phyloP scores from a whole-genome alignment of 805 yeast genomes.

The Saturnispora sanitii region DNA sequence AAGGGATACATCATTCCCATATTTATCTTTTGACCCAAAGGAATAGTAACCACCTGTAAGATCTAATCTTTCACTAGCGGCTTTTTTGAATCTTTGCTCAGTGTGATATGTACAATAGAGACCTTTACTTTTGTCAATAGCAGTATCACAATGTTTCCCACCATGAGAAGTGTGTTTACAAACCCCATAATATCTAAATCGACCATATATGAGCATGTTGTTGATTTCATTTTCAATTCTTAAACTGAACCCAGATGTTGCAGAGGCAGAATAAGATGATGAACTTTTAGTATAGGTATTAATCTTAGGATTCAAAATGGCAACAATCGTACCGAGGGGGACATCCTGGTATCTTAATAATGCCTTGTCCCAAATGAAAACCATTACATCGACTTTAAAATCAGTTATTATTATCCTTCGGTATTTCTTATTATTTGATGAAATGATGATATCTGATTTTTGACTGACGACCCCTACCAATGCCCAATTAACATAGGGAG shows the following conservation, averaged over 20 bases:
- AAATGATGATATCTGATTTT: constrained; percentile 44
- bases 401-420: constrained; percentile 58
- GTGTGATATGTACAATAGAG: constrained; percentile 65
- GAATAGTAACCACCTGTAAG: constrained; percentile 50
- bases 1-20: constrained; percentile 35
- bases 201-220: constrained; percentile 65
- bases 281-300: constrained; percentile 22
- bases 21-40: constrained; percentile 42
- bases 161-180: constrained; percentile 43
- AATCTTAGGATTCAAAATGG: constrained; percentile 65
- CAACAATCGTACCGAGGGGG: constrained; percentile 63
- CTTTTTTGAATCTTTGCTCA: constrained; percentile 42
- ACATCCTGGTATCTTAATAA: constrained; percentile 66
- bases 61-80: constrained; percentile 64
- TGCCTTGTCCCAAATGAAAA: constrained; percentile 58
- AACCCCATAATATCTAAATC: constrained; percentile 52
- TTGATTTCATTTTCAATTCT: constrained; percentile 40
- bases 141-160: constrained; percentile 46
- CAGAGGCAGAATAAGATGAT: background rate
- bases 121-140: constrained; percentile 45
- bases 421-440: constrained; percentile 40
- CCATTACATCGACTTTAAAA: constrained; percentile 44
- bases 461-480: constrained; percentile 56
- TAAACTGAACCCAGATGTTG: constrained; percentile 37
- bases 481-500: constrained; percentile 69